A percentile compares a stretch with the other conserved stretches of the same genome.
Evolutionary conservation across 768 basidiomycete genomes (phyloP).

Genomic region (Leccinellum rugosiceps): DNA sequence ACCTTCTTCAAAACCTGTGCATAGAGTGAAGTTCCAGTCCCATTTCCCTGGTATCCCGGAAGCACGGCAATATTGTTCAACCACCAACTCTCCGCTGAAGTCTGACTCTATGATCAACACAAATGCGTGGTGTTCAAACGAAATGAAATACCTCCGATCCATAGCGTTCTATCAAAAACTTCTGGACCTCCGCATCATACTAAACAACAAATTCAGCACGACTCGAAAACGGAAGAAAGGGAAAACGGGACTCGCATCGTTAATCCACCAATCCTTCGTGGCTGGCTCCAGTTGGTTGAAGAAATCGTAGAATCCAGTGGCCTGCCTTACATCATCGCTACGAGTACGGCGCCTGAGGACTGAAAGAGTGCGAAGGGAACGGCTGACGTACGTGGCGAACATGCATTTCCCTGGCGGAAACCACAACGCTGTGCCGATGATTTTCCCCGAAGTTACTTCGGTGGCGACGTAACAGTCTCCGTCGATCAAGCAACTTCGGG

Average conservation of each 20-base stretch:
- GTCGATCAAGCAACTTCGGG: constrained; percentile 1
- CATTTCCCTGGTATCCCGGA: constrained; percentile 1
- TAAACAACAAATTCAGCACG: not conserved
- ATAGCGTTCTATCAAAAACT: not conserved
- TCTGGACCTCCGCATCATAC: not conserved
- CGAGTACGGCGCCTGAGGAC: too few species aligned
- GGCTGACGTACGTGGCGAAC: not conserved
- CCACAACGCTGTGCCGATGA: constrained; percentile 4
- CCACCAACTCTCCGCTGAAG: not conserved
- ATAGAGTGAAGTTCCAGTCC: not conserved
- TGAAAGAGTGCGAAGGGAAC: not conserved
- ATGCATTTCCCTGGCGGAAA: constrained; percentile 1
- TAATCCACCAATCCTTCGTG: constrained; percentile 4
- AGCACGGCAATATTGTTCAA: constrained; percentile 1
- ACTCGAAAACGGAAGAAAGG: too few species aligned
- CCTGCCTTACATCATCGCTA: not conserved
- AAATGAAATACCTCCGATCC: not conserved
- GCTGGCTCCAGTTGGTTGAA: not conserved
- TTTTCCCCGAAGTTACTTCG: not conserved
- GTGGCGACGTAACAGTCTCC: constrained; percentile 5
- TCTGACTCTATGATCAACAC: not conserved
- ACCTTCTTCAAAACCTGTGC: constrained; percentile 1
- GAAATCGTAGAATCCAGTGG: not conserved
- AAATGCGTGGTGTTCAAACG: not conserved
- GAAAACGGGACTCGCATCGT: not conserved